A percentile compares a stretch with the other conserved stretches of the same genome.
phyloP scores from a whole-genome alignment of 1,139 yeast species.

The Lodderomyces margitis region DNA sequence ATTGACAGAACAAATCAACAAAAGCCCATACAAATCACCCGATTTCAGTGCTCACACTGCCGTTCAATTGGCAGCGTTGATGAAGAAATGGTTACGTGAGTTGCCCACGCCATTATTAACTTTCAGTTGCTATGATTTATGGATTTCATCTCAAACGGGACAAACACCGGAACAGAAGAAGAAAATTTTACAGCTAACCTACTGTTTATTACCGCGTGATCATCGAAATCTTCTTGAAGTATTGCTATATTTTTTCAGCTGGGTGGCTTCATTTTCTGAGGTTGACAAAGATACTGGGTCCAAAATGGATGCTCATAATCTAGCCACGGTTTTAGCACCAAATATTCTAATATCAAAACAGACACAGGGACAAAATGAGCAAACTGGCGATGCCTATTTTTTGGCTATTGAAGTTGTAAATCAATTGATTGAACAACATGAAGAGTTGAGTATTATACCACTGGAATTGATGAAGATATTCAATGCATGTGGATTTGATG shows the following conservation, averaged over 20 bases:
- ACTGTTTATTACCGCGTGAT: slow-evolving; percentile 76
- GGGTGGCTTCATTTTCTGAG: slow-evolving; percentile 96
- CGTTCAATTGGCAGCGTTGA: slow-evolving; percentile 88
- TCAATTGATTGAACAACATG: slow-evolving; percentile 78
- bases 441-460: slow-evolving; percentile 79
- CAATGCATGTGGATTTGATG: slow-evolving; percentile 34
- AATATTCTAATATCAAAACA: slow-evolving; percentile 67
- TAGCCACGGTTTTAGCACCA: slow-evolving; percentile 95
- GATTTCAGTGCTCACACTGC: slow-evolving; percentile 78
- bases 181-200: slow-evolving; percentile 64
- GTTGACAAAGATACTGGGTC: slow-evolving; percentile 86
- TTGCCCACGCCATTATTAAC: slow-evolving; percentile 91
- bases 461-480: slow-evolving; percentile 43
- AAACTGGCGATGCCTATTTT: slow-evolving; percentile 70
- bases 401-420: slow-evolving; percentile 90
- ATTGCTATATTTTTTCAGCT: slow-evolving; percentile 76
- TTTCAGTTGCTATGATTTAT: slow-evolving; percentile 68
- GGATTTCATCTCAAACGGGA: slow-evolving; percentile 73
- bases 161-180: slow-evolving; percentile 49
- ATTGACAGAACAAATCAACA: slow-evolving; percentile 72
- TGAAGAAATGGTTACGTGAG: slow-evolving; percentile 90
- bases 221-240: slow-evolving; percentile 89
- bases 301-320: slow-evolving; percentile 93
- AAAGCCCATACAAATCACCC: slow-evolving; percentile 69
- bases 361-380: slow-evolving; percentile 18